Evolutionary conservation across 352 stramenopile genomes (phyloP), one percentile per base, ranked within the genome.

Genomic region (Phytophthora cryptogea): DNA sequence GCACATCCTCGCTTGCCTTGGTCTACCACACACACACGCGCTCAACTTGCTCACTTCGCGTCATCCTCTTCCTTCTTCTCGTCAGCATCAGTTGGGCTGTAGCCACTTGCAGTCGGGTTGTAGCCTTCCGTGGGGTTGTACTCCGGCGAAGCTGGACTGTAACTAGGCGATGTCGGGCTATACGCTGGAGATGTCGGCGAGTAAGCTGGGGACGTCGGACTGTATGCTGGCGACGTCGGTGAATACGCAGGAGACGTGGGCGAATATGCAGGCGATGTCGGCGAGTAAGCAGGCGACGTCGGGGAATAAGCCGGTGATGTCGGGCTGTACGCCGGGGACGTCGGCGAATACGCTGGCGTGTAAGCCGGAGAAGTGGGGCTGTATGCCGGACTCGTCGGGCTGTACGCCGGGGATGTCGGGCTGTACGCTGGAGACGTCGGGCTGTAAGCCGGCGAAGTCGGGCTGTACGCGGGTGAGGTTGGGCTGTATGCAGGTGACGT

Each of bases 301-400:
- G 86, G 86, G 5, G 58, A 78, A 68, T 89, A 92, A 5, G 78
- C 77, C 14, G 76, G 78, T 47, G 83, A 83, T 26, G 81, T 90
- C 27, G 83, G 84, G 5, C 59, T 72, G 57, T 88, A 89, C 6
- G 80, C 79, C 26, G 80, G 80, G 0, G 63, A 79, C 42, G 85
- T 86, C 30, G 81, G 86, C 37, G 54, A 83, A 66, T 88, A 85
- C 11, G 88, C 89, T 16, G 92, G 88, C 6, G 54, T 83, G 64
- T 97, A 98, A 0, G 89, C 90, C n/a, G 94, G 93, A 35, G 65
- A 80, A 14, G 80, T 89, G n/a, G 77, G 77, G 10, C 53, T 76
- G 65, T 88, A 88, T n/a, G 90, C 91, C 14, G 94, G 89, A 17
- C 71, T 90, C 8, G 89, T 97, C 16, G 96, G 94, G 26, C 71